phyloP scores from a whole-genome alignment of 1,284 basidiomycete species.

The Vanrija sp. region DNA sequence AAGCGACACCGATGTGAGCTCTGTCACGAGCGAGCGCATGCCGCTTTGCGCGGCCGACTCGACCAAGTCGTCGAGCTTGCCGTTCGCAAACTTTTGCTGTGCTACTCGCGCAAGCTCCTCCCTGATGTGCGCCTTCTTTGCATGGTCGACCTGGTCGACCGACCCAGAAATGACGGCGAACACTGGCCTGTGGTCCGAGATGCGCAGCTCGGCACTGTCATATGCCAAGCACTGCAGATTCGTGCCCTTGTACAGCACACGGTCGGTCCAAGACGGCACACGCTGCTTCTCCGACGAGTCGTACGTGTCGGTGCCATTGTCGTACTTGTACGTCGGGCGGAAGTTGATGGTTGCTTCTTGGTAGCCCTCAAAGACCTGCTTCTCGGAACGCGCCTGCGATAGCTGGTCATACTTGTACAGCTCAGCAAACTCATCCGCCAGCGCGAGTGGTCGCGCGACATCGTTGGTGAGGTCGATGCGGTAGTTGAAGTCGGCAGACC shows the following conservation, averaged over 20 bases:
- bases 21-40: conserved; percentile 20
- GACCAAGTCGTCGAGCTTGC: conserved; percentile 13
- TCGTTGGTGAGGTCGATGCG: conserved; percentile 83
- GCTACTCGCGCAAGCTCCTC: conserved; percentile 6
- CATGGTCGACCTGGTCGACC: conserved; percentile 72
- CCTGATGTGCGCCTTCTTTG: conserved; percentile 57
- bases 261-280: conserved; percentile 97
- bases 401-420: conserved; percentile 82
- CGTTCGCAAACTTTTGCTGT: background rate
- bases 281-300: conserved; percentile 95
- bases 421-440: conserved; percentile 63
- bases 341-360: conserved; percentile 85
- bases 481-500: conserved; percentile 95
- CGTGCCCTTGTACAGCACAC: conserved; percentile 79
- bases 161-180: conserved; percentile 76
- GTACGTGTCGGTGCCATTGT: conserved; percentile 67
- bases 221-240: conserved; percentile 41
- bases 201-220: conserved; percentile 68
- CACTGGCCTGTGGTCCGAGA: conserved; percentile 94
- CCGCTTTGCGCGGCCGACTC: conserved; percentile 20
- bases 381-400: conserved; percentile 63
- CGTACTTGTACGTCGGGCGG: conserved; percentile 52
- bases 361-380: conserved; percentile 75
- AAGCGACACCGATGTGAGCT: conserved; percentile 13
- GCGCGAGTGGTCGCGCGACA: conserved; percentile 64